These are phyloP conservation scores for Vinca minor DNA, from an alignment of 257 asterid species.

Conservation along the genomic window DNA sequence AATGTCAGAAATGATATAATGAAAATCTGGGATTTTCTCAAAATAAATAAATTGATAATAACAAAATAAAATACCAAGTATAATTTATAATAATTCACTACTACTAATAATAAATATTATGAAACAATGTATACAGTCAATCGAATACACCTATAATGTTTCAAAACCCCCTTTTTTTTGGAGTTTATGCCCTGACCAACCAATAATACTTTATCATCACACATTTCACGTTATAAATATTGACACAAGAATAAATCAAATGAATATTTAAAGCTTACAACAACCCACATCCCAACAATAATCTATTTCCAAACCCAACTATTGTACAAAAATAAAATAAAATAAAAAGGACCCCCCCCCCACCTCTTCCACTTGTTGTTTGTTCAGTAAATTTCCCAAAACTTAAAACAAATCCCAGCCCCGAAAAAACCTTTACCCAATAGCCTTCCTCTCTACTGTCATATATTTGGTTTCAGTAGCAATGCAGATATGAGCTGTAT, in stretches of 20 bases:
- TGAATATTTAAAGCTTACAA: slow-evolving; percentile 26
- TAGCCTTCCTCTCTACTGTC: slow-evolving; percentile 16
- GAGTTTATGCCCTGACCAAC: slow-evolving; percentile 6
- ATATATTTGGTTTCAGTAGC: slow-evolving; percentile 8
- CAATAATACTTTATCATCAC: slow-evolving; percentile 16
- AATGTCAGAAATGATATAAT: too few species aligned
- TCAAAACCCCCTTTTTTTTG: too few species aligned
- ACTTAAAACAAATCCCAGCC: slow-evolving; percentile 23
- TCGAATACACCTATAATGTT: slow-evolving; percentile 10
- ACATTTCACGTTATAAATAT: slow-evolving; percentile 42
- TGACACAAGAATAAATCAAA: slow-evolving; percentile 71
- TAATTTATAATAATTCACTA: too few species aligned
- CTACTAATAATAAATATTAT: too few species aligned
- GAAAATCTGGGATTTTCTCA: too few species aligned
- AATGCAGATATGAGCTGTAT: background rate
- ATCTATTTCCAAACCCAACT: slow-evolving; percentile 25
- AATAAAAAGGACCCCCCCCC: background rate
- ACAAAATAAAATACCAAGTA: too few species aligned
- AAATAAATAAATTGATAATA: too few species aligned
- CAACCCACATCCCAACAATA: too few species aligned
- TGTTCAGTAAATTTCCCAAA: slow-evolving; percentile 20
- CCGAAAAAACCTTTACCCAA: slow-evolving; percentile 22
- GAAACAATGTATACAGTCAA: too few species aligned
- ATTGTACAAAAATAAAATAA: slow-evolving; percentile 14
- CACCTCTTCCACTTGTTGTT: slow-evolving; percentile 4